Evolutionary conservation across 148 eudicot genomes (phyloP), one percentile per base, ranked within the genome.

Genomic region (Heliamphora exappendiculata): DNA sequence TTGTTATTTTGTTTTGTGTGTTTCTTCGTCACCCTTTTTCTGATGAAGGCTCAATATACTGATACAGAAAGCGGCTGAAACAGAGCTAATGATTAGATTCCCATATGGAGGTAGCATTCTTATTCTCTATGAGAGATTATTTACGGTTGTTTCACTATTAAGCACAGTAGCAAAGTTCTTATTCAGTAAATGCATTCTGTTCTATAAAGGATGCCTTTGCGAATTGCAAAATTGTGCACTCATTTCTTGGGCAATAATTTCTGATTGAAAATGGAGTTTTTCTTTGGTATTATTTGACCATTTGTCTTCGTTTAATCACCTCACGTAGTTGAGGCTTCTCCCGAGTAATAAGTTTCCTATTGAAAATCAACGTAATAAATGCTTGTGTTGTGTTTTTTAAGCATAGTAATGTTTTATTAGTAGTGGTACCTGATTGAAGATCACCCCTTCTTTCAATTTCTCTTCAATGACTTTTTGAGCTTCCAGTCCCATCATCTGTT

Each of bases 41-140:
- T 57, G 44, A 69, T 41, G 58, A 41, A 77, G 57, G 31, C 51
- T 58, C 14, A 39, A 20, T 58, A 33, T 33, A 24, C 47, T 73
- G 53, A 63, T 70, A 59, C 82, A 89, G 93, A 86, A 85, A 80
- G 93, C 93, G 51, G 88, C 93, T 75, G 93, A 89, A 67, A 87
- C 88, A 11, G 93, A 89, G 82, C 79, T 89, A 65, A 76, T 89
- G 71, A 84, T 88, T 33, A 89, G 81, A 72, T 89, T 84, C 72
- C 88, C 93, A 60, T 89, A 89, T 74, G 93, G 93, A 70, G 93
- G 93, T 87, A 58, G 79, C 77, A 20, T 72, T 36, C 65, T 50
- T 29, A 17, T 34, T 44, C 36, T 45, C 29, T 58, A n/a, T n/a
- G 7, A 11, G 28, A 10, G 54, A 6, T 31, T 20, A 33, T 54